A percentile compares a stretch with the other conserved stretches of the same genome.
These are phyloP conservation scores for Fusarium begoniae DNA, from an alignment of 2,329 filamentous ascomycete genomes.

Conservation along the genomic window DNA sequence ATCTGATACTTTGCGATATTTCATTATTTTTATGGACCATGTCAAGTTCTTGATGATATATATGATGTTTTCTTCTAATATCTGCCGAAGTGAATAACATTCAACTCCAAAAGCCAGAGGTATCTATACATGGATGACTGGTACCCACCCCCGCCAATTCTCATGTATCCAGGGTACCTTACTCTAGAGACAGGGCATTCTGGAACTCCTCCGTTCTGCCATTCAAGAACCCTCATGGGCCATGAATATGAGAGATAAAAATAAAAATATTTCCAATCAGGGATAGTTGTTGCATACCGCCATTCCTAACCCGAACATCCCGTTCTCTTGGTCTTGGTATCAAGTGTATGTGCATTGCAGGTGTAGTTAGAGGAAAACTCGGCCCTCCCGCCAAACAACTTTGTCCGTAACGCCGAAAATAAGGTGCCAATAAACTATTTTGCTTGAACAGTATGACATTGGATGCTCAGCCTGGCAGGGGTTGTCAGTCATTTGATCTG, in stretches of 20 bases:
- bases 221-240: not conserved
- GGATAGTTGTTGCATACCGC: slow-evolving; percentile 19
- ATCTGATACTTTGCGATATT: not conserved
- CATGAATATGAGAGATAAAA: slow-evolving; percentile 3
- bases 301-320: not conserved
- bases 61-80: not conserved
- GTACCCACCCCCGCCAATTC: slow-evolving; percentile 31
- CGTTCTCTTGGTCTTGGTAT: not conserved
- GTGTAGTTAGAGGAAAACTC: not conserved
- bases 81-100: too few species aligned
- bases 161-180: slow-evolving; percentile 7
- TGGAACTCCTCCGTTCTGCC: not conserved
- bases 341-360: not conserved
- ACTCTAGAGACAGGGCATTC: not conserved
- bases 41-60: not conserved
- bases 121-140: not conserved
- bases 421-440: not conserved
- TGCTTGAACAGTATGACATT: not conserved
- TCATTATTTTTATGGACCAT: not conserved
- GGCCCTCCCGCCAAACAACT: not conserved
- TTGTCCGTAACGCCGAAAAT: not conserved
- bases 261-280: not conserved
- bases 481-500: slow-evolving; percentile 27
- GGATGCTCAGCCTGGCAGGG: slow-evolving; percentile 20
- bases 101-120: not conserved